Evolutionary conservation across 495 filamentous ascomycete genomes (phyloP), one percentile per base, ranked within the genome.

Genomic region (Neurospora tetrasperma): DNA sequence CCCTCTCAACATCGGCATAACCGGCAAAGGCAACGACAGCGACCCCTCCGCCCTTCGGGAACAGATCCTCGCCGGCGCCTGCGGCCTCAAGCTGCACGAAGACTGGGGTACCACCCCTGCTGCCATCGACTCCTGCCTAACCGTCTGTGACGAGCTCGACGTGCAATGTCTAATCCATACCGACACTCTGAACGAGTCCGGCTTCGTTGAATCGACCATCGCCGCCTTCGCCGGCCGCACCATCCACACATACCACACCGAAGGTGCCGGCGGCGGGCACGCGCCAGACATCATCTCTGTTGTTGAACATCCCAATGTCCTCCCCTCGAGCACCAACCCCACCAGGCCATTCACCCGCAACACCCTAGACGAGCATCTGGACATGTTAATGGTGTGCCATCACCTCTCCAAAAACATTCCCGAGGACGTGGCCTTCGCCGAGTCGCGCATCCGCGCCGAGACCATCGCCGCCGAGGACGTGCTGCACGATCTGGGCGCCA

Each of bases 361-460:
- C 84, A 99, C 96, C 5, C 87, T 98, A 0, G 96, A 98, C 74
- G 96, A 99, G 83, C 96, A 99, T 82, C 88, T 98, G 2, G 96
- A 98, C 81, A 99, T 99, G 96, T 82, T 99, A 42, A 98, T 98
- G 96, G 93, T 97, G 38, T 99, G 96, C 87, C 96, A 99, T 79
- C 96, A 99, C 79, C 83, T 98, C 23, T 92, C 89, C 68, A 93
- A 91, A 82, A 89, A 96, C 78, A 98, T 98, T 72, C 93, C 94
- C 71, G 96, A 99, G 80, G 96, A 99, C 80, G 92, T 98, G 18
- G 93, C 94, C 2, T 99, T 99, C 76, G 96, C 96, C 48, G 96
- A 99, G 82, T 93, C 90, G 69, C 93, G 96, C 23, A 99, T 99
- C 80, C 90, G 96, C 40, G 92, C 93, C 69, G 94, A 99, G 83